phyloP scores from a whole-genome alignment of 352 stramenopile species.

The Phytophthora agathidicida region DNA sequence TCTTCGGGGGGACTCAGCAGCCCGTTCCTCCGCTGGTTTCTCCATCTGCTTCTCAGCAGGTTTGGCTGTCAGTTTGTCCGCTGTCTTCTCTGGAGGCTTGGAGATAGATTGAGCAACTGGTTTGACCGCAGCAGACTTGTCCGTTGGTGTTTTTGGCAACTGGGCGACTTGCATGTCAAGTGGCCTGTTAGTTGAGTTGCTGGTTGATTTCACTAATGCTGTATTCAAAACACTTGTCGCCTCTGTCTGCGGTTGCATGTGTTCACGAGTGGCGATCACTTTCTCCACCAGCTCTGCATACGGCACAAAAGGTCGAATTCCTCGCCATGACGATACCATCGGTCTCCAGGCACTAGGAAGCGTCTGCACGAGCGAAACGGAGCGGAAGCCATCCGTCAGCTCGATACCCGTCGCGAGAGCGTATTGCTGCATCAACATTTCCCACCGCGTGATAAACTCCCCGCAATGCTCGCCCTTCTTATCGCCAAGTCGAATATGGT shows the following conservation, averaged over 20 bases:
- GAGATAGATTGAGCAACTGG: neutral
- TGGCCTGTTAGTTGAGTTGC: neutral
- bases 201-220: neutral
- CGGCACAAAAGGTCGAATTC: constrained; percentile 44
- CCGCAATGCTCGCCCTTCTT: constrained; percentile 42
- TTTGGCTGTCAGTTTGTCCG: neutral
- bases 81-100: constrained; percentile 2
- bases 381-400: constrained; percentile 49
- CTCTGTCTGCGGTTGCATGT: constrained; percentile 27
- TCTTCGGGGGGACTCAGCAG: constrained; percentile 5
- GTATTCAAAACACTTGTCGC: constrained; percentile 1
- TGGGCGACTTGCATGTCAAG: constrained; percentile 8
- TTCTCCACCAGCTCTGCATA: constrained; percentile 49
- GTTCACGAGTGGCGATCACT: constrained; percentile 28
- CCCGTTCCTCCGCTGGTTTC: constrained; percentile 12
- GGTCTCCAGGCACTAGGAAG: constrained; percentile 36
- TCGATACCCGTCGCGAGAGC: constrained; percentile 40
- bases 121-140: constrained; percentile 10
- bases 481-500: constrained; percentile 50
- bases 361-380: constrained; percentile 40
- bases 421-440: constrained; percentile 52
- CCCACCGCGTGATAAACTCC: constrained; percentile 48
- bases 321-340: constrained; percentile 41
- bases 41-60: neutral
- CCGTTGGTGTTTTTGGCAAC: neutral